Evolutionary conservation across 2,329 filamentous ascomycete genomes (phyloP), one percentile per base, ranked within the genome.

Genomic region (Coniella lustricola): DNA sequence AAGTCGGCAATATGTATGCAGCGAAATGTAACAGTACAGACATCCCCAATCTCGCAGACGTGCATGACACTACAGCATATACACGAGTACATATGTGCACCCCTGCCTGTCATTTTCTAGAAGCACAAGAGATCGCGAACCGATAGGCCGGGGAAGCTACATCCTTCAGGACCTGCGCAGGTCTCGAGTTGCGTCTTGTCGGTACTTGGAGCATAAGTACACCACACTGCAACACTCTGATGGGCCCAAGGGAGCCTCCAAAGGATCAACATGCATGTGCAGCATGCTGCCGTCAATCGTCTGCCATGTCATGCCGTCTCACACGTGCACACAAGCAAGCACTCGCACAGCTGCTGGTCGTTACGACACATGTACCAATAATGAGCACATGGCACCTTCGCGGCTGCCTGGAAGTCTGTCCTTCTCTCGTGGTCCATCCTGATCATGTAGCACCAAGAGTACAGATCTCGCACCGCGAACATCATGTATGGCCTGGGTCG

Each of bases 1-100:
- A 48, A 45, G 38, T 42, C 48, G 50, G 47, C 47, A 39, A 53
- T 41, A 46, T 47, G 51, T 41, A 46, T 47, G 51, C 50, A 50
- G 22, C 44, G 31, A 36, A 10, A 10, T 29, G 25, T n/a, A n/a
- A n/a, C n/a, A n/a, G n/a, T 10, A 10, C 25, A 29, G 5, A 29
- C 25, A 35, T 41, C 42, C 48, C 40, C 32, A 40, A 35, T 45
- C 44, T 50, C 31, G 48, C 44, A 44, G 34, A 21, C 29, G 44
- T 32, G 40, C 18, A 36, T 18, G 29, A 32, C 34, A 29, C 25
- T 29, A 29, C 10, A 29, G 25, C 10, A 29, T 29, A 29, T 29
- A 29, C 25, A 10, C 25, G 10, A 5, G 25, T 29, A 29, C 25
- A 29, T 5, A 10, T 29, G 25, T 10, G 25, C 25, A 29, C 5